A percentile compares a stretch with the other conserved stretches of the same genome.
Evolutionary conservation across 1,139 yeast genomes (phyloP).

Genomic region (Taphrina deformans): DNA sequence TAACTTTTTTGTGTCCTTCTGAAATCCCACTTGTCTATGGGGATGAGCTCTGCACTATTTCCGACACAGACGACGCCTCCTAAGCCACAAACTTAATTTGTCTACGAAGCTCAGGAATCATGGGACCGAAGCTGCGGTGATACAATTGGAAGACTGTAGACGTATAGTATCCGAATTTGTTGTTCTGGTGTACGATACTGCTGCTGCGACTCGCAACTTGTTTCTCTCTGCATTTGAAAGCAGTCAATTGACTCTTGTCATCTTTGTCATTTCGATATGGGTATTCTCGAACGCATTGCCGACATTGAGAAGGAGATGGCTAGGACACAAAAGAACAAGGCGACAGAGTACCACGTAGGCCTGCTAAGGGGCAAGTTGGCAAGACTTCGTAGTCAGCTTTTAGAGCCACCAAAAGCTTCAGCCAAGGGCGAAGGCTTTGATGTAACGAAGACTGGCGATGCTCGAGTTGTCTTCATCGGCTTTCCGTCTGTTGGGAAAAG

Average conservation of each 20-base stretch:
- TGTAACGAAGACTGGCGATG: constrained; percentile 90
- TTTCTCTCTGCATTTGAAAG: too few relatives aligned
- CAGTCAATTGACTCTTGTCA: too few relatives aligned
- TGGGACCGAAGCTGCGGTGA: too few relatives aligned
- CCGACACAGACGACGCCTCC: neutral
- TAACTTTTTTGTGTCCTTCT: neutral
- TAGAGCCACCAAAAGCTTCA: constrained; percentile 82
- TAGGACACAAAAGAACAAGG: constrained; percentile 94
- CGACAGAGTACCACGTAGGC: constrained; percentile 86
- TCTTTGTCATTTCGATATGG: too few relatives aligned
- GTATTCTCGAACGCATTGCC: constrained; percentile 52
- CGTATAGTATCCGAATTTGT: too few relatives aligned
- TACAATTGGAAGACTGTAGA: too few relatives aligned
- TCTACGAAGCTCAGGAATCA: neutral
- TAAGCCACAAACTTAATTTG: constrained; percentile 4
- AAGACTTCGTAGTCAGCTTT: constrained; percentile 83
- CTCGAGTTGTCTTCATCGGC: constrained; percentile 91
- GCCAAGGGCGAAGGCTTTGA: constrained; percentile 85
- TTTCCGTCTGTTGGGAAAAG: constrained; percentile 98
- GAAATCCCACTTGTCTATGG: neutral
- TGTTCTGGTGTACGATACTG: too few relatives aligned
- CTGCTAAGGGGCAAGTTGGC: constrained; percentile 86
- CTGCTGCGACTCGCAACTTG: too few relatives aligned
- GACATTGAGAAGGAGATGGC: constrained; percentile 89
- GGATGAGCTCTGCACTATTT: neutral